A percentile compares a stretch with the other conserved stretches of the same genome.
Conservation (phyloP, 345 rosid species). For the Durio zibethinus region DNA sequence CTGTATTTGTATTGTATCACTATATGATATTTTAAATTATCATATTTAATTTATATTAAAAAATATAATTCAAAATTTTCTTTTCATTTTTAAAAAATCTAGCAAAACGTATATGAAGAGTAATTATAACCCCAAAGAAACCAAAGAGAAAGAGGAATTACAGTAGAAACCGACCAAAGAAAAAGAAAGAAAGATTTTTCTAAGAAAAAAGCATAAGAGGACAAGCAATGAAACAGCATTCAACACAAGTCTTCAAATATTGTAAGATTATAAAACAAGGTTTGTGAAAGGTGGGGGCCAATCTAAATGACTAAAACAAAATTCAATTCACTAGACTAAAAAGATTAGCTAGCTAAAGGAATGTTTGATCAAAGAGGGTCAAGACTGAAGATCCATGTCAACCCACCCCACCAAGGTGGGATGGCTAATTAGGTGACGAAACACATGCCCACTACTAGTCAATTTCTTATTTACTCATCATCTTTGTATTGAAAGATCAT, state of each 20-base stretch:
- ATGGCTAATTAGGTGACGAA: conserved; percentile 3
- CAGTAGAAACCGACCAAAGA: conserved; percentile 9
- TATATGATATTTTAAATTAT: too few species aligned
- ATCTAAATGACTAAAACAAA: background rate
- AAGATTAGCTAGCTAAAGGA: background rate
- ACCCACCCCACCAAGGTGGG: conserved; percentile 13
- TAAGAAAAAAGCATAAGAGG: conserved; percentile 12
- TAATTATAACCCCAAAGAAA: background rate
- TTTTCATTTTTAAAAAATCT: too few species aligned
- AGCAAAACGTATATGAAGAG: too few species aligned
- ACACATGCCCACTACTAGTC: conserved; percentile 19
- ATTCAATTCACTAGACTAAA: background rate
- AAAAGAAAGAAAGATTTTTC: background rate
- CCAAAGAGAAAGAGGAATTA: background rate
- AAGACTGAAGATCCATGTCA: conserved; percentile 28
- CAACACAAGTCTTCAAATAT: conserved; percentile 16
- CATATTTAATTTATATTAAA: too few species aligned
- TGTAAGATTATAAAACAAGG: background rate
- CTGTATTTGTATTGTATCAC: too few species aligned
- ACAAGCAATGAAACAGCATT: conserved; percentile 15
- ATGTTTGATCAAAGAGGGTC: conserved; percentile 22
- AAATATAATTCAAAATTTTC: too few species aligned
- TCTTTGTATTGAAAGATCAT: background rate
- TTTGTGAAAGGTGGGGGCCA: conserved; percentile 3
- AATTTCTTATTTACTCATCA: conserved; percentile 13